Evolutionary conservation across 2,329 filamentous ascomycete genomes (phyloP), one percentile per base, ranked within the genome.

Genomic region (Colletotrichum karsti): DNA sequence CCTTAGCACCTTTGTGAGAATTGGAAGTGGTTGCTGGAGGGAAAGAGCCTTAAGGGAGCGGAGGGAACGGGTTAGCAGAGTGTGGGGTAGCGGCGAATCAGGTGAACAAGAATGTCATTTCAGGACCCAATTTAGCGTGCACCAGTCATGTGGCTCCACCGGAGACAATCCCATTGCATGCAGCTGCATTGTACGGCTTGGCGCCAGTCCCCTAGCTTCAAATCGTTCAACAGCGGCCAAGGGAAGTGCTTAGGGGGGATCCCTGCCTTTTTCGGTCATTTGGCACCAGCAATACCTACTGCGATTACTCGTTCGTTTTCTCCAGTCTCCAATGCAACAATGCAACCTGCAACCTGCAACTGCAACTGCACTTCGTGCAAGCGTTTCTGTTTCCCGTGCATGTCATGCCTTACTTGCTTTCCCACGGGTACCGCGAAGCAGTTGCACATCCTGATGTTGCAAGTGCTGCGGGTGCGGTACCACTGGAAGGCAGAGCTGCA

Each of bases 11-110:
- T n/a, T n/a, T n/a, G n/a, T n/a, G n/a, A n/a, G n/a, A n/a, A n/a
- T n/a, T n/a, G n/a, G n/a, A n/a, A n/a, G n/a, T n/a, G n/a, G n/a
- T n/a, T n/a, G n/a, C n/a, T 12, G 30, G 13, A 35, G 13, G 30
- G 8, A 15, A 35, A 35, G 33, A 35, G 6, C 37, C 28, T 37
- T 26, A n/a, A 51, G 5, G 30, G 41, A 63, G 41, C 53, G 37
- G 28, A 22, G 60, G 61, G 55, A 13, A 33, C 50, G 28, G 42
- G 30, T 42, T 44, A 63, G 64, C 64, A 65, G 51, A 56, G 46
- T 66, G 69, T 71, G 69, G 70, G 70, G 69, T 72, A 70, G 54
- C 62, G 41, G 66, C 69, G 56, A 71, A 71, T 71, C 65, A 71
- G 54, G 26, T 55, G 51, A 53, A 13, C 59, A 58, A 57, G 57